Percentiles rank a stretch among this genome's conserved stretches.
phyloP scores from a whole-genome alignment of 164 flowering plant species.

The Amborella trichopoda region DNA sequence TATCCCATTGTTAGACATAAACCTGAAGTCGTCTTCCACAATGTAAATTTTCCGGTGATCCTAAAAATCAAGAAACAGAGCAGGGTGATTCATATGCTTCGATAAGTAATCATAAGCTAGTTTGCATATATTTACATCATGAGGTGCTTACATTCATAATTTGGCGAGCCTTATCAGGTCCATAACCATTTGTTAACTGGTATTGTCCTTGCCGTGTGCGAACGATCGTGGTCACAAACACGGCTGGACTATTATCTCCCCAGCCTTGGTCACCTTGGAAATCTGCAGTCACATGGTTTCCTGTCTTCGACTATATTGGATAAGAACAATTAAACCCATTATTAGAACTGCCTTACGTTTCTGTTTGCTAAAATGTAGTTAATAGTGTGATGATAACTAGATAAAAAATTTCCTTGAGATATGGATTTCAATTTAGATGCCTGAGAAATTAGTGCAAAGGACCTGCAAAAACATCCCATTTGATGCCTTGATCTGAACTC shows the following conservation, averaged over 20 bases:
- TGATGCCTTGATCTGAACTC: conserved; percentile 42
- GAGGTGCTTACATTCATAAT: conserved; percentile 38
- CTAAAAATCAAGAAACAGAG: too few relatives aligned
- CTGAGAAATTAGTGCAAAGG: too few relatives aligned
- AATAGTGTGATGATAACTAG: too few relatives aligned
- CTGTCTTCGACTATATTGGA: conserved; percentile 32
- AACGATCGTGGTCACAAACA: conserved; percentile 21
- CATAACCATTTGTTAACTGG: conserved; percentile 54
- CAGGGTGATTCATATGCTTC: too few relatives aligned
- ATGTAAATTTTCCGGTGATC: conserved; percentile 40
- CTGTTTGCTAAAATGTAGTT: too few relatives aligned
- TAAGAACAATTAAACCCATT: too few relatives aligned
- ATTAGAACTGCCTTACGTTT: too few relatives aligned
- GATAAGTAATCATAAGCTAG: too few relatives aligned
- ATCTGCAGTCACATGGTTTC: conserved; percentile 36
- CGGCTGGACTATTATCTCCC: conserved; percentile 42
- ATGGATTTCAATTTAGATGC: too few relatives aligned
- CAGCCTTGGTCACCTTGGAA: conserved; percentile 21
- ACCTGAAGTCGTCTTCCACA: conserved; percentile 37
- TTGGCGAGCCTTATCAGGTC: conserved; percentile 30
- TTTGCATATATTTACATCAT: too few relatives aligned
- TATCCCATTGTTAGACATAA: conserved; percentile 24
- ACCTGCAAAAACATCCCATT: conserved; percentile 35
- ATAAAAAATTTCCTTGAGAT: too few relatives aligned
- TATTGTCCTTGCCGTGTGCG: conserved; percentile 26